A percentile compares a stretch with the other conserved stretches of the same genome.
Evolutionary conservation across 2,329 filamentous ascomycete genomes (phyloP).

Genomic region (Penicillium sclerotigenum): DNA sequence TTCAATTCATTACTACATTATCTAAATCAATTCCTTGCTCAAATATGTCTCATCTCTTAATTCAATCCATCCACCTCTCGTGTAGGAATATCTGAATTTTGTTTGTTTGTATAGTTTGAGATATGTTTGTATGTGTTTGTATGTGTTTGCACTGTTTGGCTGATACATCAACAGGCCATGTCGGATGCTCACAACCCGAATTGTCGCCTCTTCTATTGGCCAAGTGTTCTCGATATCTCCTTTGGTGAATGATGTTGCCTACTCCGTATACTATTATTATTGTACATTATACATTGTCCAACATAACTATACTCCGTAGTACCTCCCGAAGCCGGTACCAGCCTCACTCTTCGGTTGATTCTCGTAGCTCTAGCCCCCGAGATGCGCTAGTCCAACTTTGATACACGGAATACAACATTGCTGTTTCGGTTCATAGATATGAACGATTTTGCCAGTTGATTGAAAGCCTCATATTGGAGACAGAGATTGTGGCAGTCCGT

Average conservation of each 20-base stretch:
- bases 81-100: background rate
- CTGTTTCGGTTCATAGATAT: no score
- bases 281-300: no score
- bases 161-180: conserved; percentile 19
- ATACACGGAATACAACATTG: no score
- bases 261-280: no score
- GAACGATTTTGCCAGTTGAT: no score
- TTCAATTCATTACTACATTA: background rate
- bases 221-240: background rate
- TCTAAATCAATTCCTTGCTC: background rate
- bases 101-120: background rate
- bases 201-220: conserved; percentile 13
- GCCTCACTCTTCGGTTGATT: no score
- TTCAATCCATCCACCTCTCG: background rate
- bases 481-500: no score
- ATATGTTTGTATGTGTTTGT: background rate
- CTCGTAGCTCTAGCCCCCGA: no score
- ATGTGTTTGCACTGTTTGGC: background rate
- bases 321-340: background rate
- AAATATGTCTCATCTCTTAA: background rate
- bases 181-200: conserved; percentile 23
- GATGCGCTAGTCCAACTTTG: no score
- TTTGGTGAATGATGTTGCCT: background rate
- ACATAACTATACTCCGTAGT: background rate
- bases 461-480: no score